Conservation (phyloP, 2,329 filamentous ascomycete genomes). For the Apiospora sp. region DNA sequence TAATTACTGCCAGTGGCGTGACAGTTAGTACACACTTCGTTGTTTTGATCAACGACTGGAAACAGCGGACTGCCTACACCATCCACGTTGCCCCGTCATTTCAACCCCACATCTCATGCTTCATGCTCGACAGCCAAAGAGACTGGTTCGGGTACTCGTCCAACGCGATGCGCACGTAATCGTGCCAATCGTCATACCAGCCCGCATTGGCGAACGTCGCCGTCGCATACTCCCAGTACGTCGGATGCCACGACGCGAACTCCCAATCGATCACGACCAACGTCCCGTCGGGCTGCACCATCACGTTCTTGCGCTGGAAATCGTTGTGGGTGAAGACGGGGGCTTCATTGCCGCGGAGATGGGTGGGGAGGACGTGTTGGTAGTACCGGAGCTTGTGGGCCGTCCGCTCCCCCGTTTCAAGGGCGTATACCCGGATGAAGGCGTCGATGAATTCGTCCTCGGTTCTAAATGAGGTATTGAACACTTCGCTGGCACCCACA, state of each 20-base stretch:
- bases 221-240: conserved; percentile 13
- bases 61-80: background rate
- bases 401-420: conserved; percentile 6
- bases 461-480: conserved; percentile 2
- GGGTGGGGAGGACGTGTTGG: background rate
- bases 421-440: background rate
- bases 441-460: background rate
- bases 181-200: conserved; percentile 3
- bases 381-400: conserved; percentile 2
- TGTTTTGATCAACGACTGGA: background rate
- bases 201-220: background rate
- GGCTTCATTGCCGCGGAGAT: background rate
- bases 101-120: conserved; percentile 14
- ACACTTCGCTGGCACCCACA: background rate
- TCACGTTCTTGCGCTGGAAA: conserved; percentile 6
- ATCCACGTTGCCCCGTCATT: background rate
- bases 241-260: conserved; percentile 14
- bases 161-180: background rate
- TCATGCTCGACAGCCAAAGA: conserved; percentile 6
- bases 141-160: conserved; percentile 1
- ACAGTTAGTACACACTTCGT: background rate
- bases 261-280: background rate
- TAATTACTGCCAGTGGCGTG: background rate
- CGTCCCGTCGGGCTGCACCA: background rate
- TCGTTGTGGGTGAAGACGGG: conserved; percentile 5